Percentiles rank a stretch among this genome's conserved stretches.
Conservation (phyloP, 1,284 basidiomycete genomes). For the Tranzscheliella williamsii region DNA sequence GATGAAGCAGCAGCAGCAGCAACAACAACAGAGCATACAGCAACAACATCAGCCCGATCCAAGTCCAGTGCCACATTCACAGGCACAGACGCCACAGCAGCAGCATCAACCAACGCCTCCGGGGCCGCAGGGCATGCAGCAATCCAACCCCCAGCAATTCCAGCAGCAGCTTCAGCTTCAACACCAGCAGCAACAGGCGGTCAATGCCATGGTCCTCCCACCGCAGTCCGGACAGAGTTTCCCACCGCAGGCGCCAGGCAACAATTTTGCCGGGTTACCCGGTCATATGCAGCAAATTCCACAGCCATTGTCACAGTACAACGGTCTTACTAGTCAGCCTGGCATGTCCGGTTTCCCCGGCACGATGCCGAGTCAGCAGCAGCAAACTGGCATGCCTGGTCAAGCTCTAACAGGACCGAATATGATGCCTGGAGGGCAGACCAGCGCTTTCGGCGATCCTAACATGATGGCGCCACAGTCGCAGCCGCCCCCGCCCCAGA, state of each 20-base stretch:
- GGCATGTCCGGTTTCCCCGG: neutral
- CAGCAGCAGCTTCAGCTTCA: neutral
- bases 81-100: slow-evolving; percentile 2
- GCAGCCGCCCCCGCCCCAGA: slow-evolving; percentile 4
- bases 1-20: slow-evolving; percentile 38
- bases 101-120: neutral
- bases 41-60: slow-evolving; percentile 8
- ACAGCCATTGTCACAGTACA: no score
- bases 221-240: no score
- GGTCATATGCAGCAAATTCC: no score
- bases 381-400: neutral
- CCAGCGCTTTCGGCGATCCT: neutral
- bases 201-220: neutral
- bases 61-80: no score
- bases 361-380: neutral
- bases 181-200: neutral
- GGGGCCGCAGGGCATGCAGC: neutral
- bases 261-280: neutral
- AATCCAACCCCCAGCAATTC: neutral
- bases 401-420: neutral
- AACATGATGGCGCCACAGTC: slow-evolving; percentile 1
- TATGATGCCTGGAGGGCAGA: neutral
- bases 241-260: no score
- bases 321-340: neutral
- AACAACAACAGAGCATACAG: slow-evolving; percentile 13